Base-by-base conservation (phyloP, 2,329 filamentous ascomycete genomes). In the Fusarium ramigenum region DNA sequence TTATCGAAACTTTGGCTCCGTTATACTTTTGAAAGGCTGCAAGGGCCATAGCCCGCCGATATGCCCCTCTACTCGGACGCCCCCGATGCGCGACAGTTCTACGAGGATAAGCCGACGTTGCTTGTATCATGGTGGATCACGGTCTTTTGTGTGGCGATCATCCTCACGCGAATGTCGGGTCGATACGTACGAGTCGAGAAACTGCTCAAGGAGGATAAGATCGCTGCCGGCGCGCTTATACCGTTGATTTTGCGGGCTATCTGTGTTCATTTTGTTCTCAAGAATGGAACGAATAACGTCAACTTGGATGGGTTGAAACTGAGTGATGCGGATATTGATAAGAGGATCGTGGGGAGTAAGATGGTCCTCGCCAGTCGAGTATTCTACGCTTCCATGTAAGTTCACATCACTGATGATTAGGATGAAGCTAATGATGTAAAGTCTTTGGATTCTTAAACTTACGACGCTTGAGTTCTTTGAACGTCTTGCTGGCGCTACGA, bases 71-170 rank as follows among this genome's bases (percentile, higher is more conserved):
- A 91, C 77, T 86, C 88, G 5, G 78, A 82, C 11, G 84, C 87
- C 37, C 87, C 87, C 61, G 82, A 83, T 39, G 75, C 82, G 57
- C 82, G 82, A 67, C 74, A 79, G 6, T 83, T 84, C 72, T 78
- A 81, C 67, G 76, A 86, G 49, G 91, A 95, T 83, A 96, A 96
- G 80, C 93, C 95, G 21, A 97, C 95, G 2, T 86, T 98, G 54
- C 87, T 98, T 70, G 94, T 97, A 76, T 95, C 93, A 79, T 97
- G 95, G 94, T 98, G 95, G 95, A 94, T 93, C 73, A 95, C 93
- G 28, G 84, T 90, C 10, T 95, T 95, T 80, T 92, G 94, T 67
- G 86, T 93, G 30, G 89, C 91, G 64, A 93, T 97, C 76, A 97
- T 98, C 73, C 79, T 94, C 30, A 86, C 94, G 60, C 90, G 95